A percentile compares a stretch with the other conserved stretches of the same genome.
phyloP scores from a whole-genome alignment of 495 filamentous ascomycete genomes.

The Emericellopsis terricola region DNA sequence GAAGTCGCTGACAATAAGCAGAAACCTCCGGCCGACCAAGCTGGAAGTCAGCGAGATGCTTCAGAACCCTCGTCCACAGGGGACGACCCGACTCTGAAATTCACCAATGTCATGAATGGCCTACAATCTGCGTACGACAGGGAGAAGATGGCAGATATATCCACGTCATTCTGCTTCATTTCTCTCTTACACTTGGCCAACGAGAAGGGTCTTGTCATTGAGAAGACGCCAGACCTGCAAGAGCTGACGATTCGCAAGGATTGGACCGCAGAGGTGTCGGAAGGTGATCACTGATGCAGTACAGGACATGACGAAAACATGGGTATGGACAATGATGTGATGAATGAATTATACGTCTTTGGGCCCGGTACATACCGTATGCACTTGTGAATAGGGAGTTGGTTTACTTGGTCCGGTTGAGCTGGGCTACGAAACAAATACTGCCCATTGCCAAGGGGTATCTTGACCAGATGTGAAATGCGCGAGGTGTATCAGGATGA shows the following conservation, averaged over 20 bases:
- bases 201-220: conserved; percentile 74
- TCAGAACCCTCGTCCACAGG: conserved; percentile 3
- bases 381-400: too few relatives aligned
- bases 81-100: conserved; percentile 40
- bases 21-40: conserved; percentile 4
- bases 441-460: too few relatives aligned
- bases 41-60: not conserved
- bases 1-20: too few relatives aligned
- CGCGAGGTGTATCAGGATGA: too few relatives aligned
- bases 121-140: conserved; percentile 74
- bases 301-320: not conserved
- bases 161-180: conserved; percentile 94
- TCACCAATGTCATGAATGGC: conserved; percentile 79
- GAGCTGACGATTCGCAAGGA: conserved; percentile 41
- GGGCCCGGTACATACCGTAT: too few relatives aligned
- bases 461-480: too few relatives aligned
- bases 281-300: conserved; percentile 11
- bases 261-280: conserved; percentile 31
- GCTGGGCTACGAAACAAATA: too few relatives aligned
- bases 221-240: conserved; percentile 34
- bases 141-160: conserved; percentile 78
- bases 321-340: too few relatives aligned
- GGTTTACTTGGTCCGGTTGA: too few relatives aligned
- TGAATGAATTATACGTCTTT: too few relatives aligned
- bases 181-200: conserved; percentile 91